These are phyloP conservation scores for Cylindrodendrum hubeiense DNA, from an alignment of 2,329 filamentous ascomycete genomes.

Conservation along the genomic window DNA sequence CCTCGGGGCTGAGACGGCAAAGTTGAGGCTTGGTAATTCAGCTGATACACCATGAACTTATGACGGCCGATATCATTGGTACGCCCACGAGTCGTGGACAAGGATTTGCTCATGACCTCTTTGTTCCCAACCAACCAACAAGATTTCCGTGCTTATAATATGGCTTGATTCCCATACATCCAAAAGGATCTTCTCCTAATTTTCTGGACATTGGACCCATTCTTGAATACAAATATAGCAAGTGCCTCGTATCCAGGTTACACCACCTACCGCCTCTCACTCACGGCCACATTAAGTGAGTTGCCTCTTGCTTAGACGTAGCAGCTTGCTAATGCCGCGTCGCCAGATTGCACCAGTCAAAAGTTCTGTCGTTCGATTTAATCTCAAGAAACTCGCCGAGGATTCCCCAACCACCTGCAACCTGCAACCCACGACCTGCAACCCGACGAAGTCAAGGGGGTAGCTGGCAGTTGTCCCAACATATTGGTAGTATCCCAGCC, in stretches of 20 bases:
- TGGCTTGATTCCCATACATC: background rate
- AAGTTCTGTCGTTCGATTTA: slow-evolving; percentile 32
- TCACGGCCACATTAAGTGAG: background rate
- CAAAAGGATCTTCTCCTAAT: background rate
- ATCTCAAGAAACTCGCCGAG: slow-evolving; percentile 29
- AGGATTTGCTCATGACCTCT: background rate
- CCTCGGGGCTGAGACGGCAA: background rate
- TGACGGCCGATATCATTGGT: background rate
- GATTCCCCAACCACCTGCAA: slow-evolving; percentile 28
- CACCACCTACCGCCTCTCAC: background rate
- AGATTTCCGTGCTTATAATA: background rate
- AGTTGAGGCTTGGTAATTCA: background rate
- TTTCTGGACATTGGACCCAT: too few species aligned
- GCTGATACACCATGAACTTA: background rate
- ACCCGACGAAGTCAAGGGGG: slow-evolving; percentile 28
- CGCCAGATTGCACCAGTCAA: slow-evolving; percentile 24
- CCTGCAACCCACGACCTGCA: slow-evolving; percentile 9
- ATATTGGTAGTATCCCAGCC: slow-evolving; percentile 30
- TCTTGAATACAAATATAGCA: background rate
- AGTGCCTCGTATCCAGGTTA: background rate
- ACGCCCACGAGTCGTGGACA: background rate
- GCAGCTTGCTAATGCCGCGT: background rate
- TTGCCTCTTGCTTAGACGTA: background rate
- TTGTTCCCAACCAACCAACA: background rate
- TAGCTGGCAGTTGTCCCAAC: slow-evolving; percentile 22